Conservation (phyloP, 2,329 filamentous ascomycete genomes). For the Trichoderma sp. region DNA sequence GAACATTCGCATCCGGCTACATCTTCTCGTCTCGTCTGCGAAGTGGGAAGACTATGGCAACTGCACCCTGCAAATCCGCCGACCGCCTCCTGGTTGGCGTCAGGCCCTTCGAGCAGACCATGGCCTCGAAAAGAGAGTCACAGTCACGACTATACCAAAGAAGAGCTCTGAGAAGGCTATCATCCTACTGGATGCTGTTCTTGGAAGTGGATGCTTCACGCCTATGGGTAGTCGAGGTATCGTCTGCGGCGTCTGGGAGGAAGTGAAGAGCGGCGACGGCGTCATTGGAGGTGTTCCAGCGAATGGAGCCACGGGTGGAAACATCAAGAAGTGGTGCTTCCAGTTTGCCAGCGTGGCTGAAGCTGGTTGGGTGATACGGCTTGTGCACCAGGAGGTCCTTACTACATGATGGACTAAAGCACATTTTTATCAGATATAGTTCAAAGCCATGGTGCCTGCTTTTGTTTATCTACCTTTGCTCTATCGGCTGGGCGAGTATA, state of each 20-base stretch:
- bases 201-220: slow-evolving; percentile 83
- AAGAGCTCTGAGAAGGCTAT: slow-evolving; percentile 58
- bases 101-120: slow-evolving; percentile 62
- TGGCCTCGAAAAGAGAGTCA: slow-evolving; percentile 79
- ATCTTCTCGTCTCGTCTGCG: slow-evolving; percentile 71
- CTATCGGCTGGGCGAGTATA: not conserved
- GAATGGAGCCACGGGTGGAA: slow-evolving; percentile 54
- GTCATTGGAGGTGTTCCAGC: slow-evolving; percentile 54
- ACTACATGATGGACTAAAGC: slow-evolving; percentile 34
- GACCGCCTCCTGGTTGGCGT: slow-evolving; percentile 64
- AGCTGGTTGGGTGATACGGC: slow-evolving; percentile 57
- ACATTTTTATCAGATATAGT: not conserved
- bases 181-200: slow-evolving; percentile 76
- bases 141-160: slow-evolving; percentile 72
- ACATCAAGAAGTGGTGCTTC: slow-evolving; percentile 65
- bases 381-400: slow-evolving; percentile 59
- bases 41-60: slow-evolving; percentile 94
- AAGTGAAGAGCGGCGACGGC: slow-evolving; percentile 64
- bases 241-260: slow-evolving; percentile 85
- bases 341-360: slow-evolving; percentile 57
- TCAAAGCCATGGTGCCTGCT: not conserved
- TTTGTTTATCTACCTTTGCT: not conserved
- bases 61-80: slow-evolving; percentile 78
- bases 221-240: slow-evolving; percentile 82
- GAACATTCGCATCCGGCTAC: slow-evolving; percentile 84